A percentile compares a stretch with the other conserved stretches of the same genome.
Conservation (phyloP, 208 protist genomes). For the Tetramitus jugosus region DNA sequence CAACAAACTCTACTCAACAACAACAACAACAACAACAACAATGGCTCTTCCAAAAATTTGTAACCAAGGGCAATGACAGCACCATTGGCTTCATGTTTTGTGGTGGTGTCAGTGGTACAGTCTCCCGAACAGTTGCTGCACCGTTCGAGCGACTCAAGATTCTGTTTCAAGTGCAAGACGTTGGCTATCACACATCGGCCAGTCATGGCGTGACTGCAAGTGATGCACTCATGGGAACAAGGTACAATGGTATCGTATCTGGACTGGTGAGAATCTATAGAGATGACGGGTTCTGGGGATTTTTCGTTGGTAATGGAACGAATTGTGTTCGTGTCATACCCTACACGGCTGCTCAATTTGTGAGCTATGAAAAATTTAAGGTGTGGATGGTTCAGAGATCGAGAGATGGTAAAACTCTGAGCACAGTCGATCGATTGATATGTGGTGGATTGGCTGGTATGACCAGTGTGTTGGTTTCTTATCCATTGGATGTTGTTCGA, state of each 20-base stretch:
- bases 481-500: slow-evolving; percentile 23
- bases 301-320: slow-evolving; percentile 23
- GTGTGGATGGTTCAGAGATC: background rate
- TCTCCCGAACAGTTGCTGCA: slow-evolving; percentile 80
- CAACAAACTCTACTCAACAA: too few relatives aligned
- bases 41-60: too few relatives aligned
- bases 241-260: slow-evolving; percentile 14
- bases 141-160: slow-evolving; percentile 83
- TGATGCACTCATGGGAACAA: background rate
- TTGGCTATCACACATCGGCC: background rate
- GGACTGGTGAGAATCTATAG: slow-evolving; percentile 11
- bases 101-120: slow-evolving; percentile 79
- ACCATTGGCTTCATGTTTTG: background rate
- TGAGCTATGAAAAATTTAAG: slow-evolving; percentile 27
- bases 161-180: slow-evolving; percentile 63
- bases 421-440: background rate
- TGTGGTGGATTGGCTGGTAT: slow-evolving; percentile 23
- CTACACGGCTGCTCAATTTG: slow-evolving; percentile 22
- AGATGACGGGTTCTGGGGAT: slow-evolving; percentile 9
- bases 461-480: slow-evolving; percentile 14
- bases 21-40: too few relatives aligned
- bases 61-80: background rate
- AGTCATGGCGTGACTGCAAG: background rate
- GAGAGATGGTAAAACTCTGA: background rate
- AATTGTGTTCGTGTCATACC: slow-evolving; percentile 21